These are phyloP conservation scores for Plasmodium gonderi DNA, from an alignment of 169 alveolate genomes.

Conservation along the genomic window DNA sequence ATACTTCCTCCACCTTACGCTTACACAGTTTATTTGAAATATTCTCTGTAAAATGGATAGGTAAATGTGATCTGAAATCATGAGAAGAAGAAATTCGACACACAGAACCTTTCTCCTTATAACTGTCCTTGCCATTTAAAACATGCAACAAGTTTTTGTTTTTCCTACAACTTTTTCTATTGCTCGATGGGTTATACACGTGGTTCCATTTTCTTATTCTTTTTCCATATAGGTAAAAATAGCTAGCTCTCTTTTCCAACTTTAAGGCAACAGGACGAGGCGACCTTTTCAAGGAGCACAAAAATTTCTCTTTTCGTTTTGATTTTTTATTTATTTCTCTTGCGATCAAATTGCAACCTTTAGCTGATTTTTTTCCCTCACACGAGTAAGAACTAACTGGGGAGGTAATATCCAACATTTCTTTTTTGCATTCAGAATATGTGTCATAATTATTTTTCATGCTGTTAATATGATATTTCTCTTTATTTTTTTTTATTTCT, in stretches of 20 bases:
- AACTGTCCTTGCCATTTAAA: too few species aligned
- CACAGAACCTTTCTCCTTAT: too few species aligned
- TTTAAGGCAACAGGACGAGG: background rate
- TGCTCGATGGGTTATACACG: background rate
- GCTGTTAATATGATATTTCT: background rate
- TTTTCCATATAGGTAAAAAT: background rate
- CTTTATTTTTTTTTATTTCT: background rate
- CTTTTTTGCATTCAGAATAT: background rate
- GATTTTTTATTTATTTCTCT: slow-evolving; percentile 16
- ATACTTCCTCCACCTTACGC: background rate
- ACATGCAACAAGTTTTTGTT: too few species aligned
- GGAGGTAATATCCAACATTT: background rate
- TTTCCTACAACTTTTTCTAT: too few species aligned
- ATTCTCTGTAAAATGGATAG: too few species aligned
- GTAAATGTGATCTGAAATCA: too few species aligned
- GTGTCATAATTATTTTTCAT: background rate
- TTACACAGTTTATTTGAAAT: too few species aligned
- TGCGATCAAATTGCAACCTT: background rate
- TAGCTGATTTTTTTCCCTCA: background rate
- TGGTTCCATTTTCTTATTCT: background rate
- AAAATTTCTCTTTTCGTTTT: background rate
- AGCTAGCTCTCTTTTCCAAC: background rate
- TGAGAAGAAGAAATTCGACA: too few species aligned
- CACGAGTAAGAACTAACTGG: background rate
- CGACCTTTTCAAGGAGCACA: background rate